Evolutionary conservation across 495 filamentous ascomycete genomes (phyloP), one percentile per base, ranked within the genome.

Genomic region (Daldinia loculata): DNA sequence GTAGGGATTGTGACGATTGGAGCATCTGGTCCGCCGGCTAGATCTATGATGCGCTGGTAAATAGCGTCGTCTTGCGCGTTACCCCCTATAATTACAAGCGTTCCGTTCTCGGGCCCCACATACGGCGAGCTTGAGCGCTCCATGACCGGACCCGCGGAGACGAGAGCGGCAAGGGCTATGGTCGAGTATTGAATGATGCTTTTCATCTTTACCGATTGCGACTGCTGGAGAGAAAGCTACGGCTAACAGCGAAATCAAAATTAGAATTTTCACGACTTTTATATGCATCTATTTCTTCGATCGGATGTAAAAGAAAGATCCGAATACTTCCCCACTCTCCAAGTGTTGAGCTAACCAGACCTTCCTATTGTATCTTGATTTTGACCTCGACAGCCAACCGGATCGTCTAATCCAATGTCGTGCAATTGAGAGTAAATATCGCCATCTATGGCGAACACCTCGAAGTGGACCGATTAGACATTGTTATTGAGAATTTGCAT

Each of bases 1-100:
- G 77, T 81, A 56, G 84, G 83, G 27, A 85, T 78, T n/a, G 84
- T 77, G n/a, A 85, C 68, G 38, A 84, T 83, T 4, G 83, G 83
- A 1, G 79, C 80, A 29, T 82, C 78, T 3, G 79, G 79, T 0
- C 84, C 72, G 14, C 80, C 79, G 0, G 82, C 79, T 0, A 84
- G 73, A 52, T 74, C 75, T 55, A 84, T 84, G 38, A 82, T 80
- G 48, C 79, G 66, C 41, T 76, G 70, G 72, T 83, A 81, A n/a
- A 83, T 83, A 0, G 80, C 80, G 62, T 84, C 83, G 43, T 76
- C 76, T 30, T 73, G 69, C 2, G 68, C 73, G n/a, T 77, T 77
- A 1, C 78, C 78, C 6, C 78, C 78, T 1, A 80, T 69, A 4
- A 80, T 74, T 14, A 80, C 78, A 0, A 80, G 71, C 12, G 72